These are phyloP conservation scores for Endoconidiophora polonica DNA, from an alignment of 2,329 filamentous ascomycete genomes.

Conservation along the genomic window DNA sequence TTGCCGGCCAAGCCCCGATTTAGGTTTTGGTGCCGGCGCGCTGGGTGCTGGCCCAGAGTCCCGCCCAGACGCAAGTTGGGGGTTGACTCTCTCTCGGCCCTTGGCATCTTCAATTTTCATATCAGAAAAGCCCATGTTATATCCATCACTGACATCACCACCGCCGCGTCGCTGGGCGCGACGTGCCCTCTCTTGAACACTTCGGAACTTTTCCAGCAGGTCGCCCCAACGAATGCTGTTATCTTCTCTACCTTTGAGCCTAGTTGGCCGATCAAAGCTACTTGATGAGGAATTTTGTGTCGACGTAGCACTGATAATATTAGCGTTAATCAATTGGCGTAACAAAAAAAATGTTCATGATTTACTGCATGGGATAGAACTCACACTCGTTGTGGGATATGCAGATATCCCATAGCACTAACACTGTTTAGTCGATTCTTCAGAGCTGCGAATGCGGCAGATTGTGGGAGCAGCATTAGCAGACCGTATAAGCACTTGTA, in stretches of 20 bases:
- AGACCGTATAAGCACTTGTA: constrained; percentile 97
- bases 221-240: constrained; percentile 80
- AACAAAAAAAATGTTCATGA: background rate
- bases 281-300: constrained; percentile 41
- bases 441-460: constrained; percentile 85
- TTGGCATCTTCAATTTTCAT: constrained; percentile 26
- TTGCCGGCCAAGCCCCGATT: constrained; percentile 47
- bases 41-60: constrained; percentile 27
- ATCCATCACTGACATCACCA: constrained; percentile 33
- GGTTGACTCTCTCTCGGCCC: constrained; percentile 25
- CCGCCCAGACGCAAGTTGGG: constrained; percentile 31
- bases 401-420: constrained; percentile 88
- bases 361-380: constrained; percentile 21
- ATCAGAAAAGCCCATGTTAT: constrained; percentile 27
- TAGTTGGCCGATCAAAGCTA: constrained; percentile 54
- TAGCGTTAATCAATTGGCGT: background rate
- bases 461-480: constrained; percentile 95
- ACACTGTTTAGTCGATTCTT: constrained; percentile 96
- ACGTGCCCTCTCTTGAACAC: constrained; percentile 72
- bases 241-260: constrained; percentile 70
- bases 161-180: constrained; percentile 45
- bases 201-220: constrained; percentile 83
- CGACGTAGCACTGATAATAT: constrained; percentile 21
- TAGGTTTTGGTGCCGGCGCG: constrained; percentile 34
- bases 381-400: constrained; percentile 64